These are phyloP conservation scores for Petunia hybrid DNA, from an alignment of 305 asterid genomes.

Conservation along the genomic window DNA sequence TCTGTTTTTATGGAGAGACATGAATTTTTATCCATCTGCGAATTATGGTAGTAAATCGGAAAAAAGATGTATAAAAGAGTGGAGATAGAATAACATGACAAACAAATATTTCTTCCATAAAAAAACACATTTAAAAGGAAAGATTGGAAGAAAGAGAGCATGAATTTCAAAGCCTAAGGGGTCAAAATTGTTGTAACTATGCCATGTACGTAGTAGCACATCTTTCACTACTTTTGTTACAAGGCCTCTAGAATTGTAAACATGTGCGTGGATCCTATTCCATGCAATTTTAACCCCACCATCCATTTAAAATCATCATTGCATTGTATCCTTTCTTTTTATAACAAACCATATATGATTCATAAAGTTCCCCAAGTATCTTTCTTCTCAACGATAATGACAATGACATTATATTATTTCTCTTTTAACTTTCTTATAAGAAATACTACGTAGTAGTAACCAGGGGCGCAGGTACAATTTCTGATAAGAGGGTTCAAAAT, in stretches of 20 bases:
- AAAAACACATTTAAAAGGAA: too few relatives aligned
- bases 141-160: too few relatives aligned
- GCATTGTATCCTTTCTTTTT: neutral
- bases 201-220: too few relatives aligned
- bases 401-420: neutral
- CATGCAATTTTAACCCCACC: neutral
- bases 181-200: neutral
- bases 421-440: neutral
- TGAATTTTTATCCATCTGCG: too few relatives aligned
- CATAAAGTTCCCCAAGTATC: constrained; percentile 28
- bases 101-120: neutral
- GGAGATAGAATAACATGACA: too few relatives aligned
- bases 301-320: neutral
- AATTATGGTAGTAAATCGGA: too few relatives aligned
- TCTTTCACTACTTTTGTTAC: neutral
- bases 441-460: too few relatives aligned
- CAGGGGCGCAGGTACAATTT: too few relatives aligned
- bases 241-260: neutral
- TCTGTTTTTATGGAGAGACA: too few relatives aligned
- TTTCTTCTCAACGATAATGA: constrained; percentile 38
- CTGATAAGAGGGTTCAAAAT: too few relatives aligned
- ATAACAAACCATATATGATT: neutral
- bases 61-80: too few relatives aligned
- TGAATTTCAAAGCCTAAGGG: neutral
- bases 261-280: constrained; percentile 9